Conservation (phyloP, 2,329 filamentous ascomycete genomes). For the Fusarium praegraminearum region DNA sequence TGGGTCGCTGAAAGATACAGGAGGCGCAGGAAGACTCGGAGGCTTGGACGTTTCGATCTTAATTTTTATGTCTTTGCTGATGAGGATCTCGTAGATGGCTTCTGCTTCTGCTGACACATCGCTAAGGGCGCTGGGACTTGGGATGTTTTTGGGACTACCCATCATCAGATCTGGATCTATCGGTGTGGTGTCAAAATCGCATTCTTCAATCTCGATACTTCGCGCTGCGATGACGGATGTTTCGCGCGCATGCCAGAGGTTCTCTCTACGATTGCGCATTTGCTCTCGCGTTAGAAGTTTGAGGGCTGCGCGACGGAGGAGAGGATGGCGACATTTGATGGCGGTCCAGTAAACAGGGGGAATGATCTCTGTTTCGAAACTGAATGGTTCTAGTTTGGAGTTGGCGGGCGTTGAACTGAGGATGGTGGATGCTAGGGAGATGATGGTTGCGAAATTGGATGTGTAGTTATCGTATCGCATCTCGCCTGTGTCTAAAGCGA, state of each 20-base stretch:
- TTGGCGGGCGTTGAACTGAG: slow-evolving; percentile 33
- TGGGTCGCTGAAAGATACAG: slow-evolving; percentile 35
- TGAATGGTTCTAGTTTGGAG: slow-evolving; percentile 48
- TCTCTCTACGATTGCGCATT: slow-evolving; percentile 53
- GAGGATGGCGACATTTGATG: slow-evolving; percentile 57
- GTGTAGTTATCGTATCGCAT: slow-evolving; percentile 53
- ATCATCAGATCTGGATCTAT: neutral
- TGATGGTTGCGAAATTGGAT: slow-evolving; percentile 53
- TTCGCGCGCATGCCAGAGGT: slow-evolving; percentile 54
- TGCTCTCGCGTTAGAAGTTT: slow-evolving; percentile 51
- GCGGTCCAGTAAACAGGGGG: slow-evolving; percentile 58
- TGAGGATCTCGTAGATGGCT: neutral
- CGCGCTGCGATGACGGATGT: slow-evolving; percentile 51
- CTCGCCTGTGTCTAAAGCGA: slow-evolving; percentile 49
- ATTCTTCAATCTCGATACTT: slow-evolving; percentile 55
- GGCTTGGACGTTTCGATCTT: slow-evolving; percentile 24
- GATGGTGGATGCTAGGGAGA: slow-evolving; percentile 51
- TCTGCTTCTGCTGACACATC: slow-evolving; percentile 3
- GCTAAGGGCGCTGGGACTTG: neutral
- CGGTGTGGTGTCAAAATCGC: neutral
- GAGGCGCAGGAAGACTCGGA: slow-evolving; percentile 19
- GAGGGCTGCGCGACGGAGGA: slow-evolving; percentile 55
- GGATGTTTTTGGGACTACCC: neutral
- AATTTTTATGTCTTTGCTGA: slow-evolving; percentile 9
- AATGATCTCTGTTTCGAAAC: slow-evolving; percentile 58